phyloP scores from a whole-genome alignment of 2,329 filamentous ascomycete genomes.

The Raffaelea deltoideospora region DNA sequence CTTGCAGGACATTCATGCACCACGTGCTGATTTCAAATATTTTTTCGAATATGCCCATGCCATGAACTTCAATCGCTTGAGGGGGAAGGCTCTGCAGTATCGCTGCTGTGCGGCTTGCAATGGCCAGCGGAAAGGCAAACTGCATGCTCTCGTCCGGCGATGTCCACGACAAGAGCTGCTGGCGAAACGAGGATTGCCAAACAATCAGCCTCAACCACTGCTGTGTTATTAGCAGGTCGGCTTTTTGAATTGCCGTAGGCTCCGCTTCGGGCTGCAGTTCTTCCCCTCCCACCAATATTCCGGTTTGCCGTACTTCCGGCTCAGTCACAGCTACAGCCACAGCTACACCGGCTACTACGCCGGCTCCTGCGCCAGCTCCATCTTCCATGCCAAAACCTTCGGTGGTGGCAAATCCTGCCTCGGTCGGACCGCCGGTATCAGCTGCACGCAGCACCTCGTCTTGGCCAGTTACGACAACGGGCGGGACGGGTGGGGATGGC shows the following conservation, averaged over 20 bases:
- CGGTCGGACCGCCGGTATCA: no score
- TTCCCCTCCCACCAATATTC: no score
- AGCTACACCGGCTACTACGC: no score
- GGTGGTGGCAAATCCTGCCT: no score
- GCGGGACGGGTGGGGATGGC: no score
- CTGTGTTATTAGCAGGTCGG: slow-evolving; percentile 53
- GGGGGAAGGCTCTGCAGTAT: slow-evolving; percentile 25
- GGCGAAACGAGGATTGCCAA: slow-evolving; percentile 56
- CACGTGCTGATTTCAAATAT: slow-evolving; percentile 32
- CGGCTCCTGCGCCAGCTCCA: no score
- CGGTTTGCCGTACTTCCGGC: no score
- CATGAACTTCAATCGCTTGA: slow-evolving; percentile 28
- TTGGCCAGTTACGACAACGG: no score
- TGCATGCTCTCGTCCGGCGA: slow-evolving; percentile 43
- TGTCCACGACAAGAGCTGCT: slow-evolving; percentile 45
- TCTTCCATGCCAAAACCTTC: no score
- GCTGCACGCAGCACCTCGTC: no score
- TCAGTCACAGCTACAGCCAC: no score
- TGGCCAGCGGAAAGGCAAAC: slow-evolving; percentile 45
- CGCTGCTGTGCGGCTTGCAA: slow-evolving; percentile 40
- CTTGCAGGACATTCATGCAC: slow-evolving; percentile 26
- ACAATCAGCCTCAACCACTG: slow-evolving; percentile 57
- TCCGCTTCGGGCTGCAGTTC: not conserved
- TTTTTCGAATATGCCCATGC: slow-evolving; percentile 34
- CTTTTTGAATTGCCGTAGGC: slow-evolving; percentile 49